Evolutionary conservation across 2,329 filamentous ascomycete species (phyloP).

Genomic region (Arthrocladium fulminans): DNA sequence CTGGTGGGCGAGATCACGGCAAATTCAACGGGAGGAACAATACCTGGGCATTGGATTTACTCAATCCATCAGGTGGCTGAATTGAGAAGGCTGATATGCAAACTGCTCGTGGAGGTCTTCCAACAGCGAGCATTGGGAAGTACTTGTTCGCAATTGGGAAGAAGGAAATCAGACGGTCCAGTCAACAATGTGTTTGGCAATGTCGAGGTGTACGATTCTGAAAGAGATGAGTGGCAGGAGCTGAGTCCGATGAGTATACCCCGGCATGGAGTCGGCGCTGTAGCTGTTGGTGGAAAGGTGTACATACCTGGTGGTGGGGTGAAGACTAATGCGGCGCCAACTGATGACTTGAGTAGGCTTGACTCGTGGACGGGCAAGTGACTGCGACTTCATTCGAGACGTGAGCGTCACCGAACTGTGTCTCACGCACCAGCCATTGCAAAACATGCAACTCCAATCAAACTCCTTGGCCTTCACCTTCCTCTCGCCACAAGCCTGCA

Average conservation of each 20-base stretch:
- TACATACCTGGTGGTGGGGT: slow-evolving; percentile 32
- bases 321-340: neutral
- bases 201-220: slow-evolving; percentile 27
- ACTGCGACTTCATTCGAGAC: neutral
- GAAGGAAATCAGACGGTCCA: slow-evolving; percentile 27
- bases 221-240: slow-evolving; percentile 24
- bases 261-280: slow-evolving; percentile 29
- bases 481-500: slow-evolving; percentile 2
- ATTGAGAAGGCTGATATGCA: slow-evolving; percentile 27
- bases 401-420: neutral
- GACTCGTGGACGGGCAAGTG: neutral
- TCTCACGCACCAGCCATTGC: neutral
- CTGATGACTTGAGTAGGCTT: neutral
- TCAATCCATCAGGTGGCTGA: slow-evolving; percentile 25
- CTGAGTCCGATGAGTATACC: slow-evolving; percentile 27
- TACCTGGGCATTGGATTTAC: slow-evolving; percentile 30
- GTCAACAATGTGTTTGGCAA: slow-evolving; percentile 25
- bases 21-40: slow-evolving; percentile 28
- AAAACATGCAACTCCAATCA: neutral
- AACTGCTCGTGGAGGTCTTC: slow-evolving; percentile 30
- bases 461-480: neutral
- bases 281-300: slow-evolving; percentile 22
- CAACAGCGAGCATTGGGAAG: slow-evolving; percentile 22
- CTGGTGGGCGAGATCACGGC: slow-evolving; percentile 29
- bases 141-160: slow-evolving; percentile 32